Evolutionary conservation across 805 yeast species (phyloP).

Genomic region (Torulaspora indica): DNA sequence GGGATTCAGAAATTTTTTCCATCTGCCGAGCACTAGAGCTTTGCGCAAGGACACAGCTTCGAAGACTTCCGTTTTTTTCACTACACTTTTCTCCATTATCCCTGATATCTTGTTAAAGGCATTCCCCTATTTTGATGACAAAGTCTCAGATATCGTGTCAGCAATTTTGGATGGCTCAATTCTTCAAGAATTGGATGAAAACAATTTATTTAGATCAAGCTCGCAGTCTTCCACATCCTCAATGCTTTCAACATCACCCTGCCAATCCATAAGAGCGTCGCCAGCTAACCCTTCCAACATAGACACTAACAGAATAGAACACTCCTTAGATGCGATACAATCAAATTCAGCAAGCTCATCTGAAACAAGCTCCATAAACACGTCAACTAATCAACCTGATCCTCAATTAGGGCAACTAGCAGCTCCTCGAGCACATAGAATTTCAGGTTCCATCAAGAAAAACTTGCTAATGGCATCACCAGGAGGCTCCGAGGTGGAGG

Average conservation of each 20-base stretch:
- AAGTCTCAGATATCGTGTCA: constrained; percentile 25
- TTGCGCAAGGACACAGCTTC: constrained; percentile 27
- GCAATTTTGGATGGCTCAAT: constrained; percentile 29
- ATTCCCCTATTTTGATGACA: constrained; percentile 24
- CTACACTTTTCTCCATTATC: constrained; percentile 27
- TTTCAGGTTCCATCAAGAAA: constrained; percentile 12
- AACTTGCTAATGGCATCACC: constrained; percentile 12
- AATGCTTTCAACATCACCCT: constrained; percentile 10
- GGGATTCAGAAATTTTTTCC: constrained; percentile 36
- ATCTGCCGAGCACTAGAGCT: constrained; percentile 29
- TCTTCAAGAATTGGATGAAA: constrained; percentile 19
- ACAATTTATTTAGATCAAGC: constrained; percentile 11
- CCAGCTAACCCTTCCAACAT: constrained; percentile 10
- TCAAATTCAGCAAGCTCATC: constrained; percentile 15
- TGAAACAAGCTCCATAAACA: constrained; percentile 10
- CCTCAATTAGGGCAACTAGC: constrained; percentile 12
- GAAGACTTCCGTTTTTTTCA: constrained; percentile 33
- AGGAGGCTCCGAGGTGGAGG: constrained; percentile 11
- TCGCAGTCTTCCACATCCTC: constrained; percentile 16
- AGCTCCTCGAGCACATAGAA: constrained; percentile 20
- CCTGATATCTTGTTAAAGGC: constrained; percentile 28
- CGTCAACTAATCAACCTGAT: constrained; percentile 8
- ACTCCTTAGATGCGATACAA: constrained; percentile 9
- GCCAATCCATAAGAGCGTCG: constrained; percentile 10
- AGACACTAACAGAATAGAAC: constrained; percentile 7